Evolutionary conservation across 768 basidiomycete genomes (phyloP).

Genomic region (Mycena rosella): DNA sequence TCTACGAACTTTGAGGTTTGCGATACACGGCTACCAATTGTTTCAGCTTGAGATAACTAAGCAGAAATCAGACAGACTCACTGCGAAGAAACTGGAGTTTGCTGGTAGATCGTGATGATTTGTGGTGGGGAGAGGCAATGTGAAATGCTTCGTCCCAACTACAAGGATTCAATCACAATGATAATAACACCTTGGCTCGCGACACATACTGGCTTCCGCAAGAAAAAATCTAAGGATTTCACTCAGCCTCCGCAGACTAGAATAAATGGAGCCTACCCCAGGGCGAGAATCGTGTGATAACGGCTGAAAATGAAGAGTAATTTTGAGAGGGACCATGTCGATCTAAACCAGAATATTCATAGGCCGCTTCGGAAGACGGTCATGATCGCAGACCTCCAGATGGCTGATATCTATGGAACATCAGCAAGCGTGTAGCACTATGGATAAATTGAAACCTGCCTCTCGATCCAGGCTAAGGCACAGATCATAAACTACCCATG

Average conservation of each 20-base stretch:
- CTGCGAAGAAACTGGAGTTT: conserved; percentile 1
- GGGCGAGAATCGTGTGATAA: conserved; percentile 18
- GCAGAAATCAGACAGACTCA: neutral
- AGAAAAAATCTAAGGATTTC: conserved; percentile 13
- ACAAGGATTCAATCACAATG: neutral
- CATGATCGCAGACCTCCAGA: conserved; percentile 11
- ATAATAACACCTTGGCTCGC: neutral
- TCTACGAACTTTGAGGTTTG: conserved; percentile 18
- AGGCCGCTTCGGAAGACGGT: neutral
- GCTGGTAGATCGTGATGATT: neutral
- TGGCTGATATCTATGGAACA: neutral
- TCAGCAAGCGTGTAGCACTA: neutral
- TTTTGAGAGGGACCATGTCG: conserved; percentile 22
- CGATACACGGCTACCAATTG: conserved; percentile 1
- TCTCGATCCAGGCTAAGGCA: conserved; percentile 22
- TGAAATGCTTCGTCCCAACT: conserved; percentile 29
- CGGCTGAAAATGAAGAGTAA: conserved; percentile 21
- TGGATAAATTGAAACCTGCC: neutral
- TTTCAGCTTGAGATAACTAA: neutral
- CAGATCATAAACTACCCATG: conserved; percentile 24
- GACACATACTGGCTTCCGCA: conserved; percentile 19
- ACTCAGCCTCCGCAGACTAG: neutral
- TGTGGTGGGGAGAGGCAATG: neutral
- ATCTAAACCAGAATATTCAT: neutral
- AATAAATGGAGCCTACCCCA: neutral